Conservation (phyloP, 139 green algal genomes). For the Edaphochlamys debaryana region DNA sequence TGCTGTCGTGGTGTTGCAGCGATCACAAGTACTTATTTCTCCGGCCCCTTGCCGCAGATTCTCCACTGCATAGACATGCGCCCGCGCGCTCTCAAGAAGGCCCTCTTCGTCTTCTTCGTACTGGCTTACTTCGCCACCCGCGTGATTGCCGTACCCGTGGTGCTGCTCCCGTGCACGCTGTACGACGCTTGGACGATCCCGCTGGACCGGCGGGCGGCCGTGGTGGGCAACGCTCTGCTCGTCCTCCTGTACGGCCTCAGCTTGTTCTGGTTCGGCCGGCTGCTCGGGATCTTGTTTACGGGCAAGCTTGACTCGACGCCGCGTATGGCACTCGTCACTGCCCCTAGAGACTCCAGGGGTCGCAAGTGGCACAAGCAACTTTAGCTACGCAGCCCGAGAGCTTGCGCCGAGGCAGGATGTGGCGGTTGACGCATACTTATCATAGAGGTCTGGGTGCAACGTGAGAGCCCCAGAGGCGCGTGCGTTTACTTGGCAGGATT, state of each 20-base stretch:
- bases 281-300: conserved; percentile 24
- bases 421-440: too few species aligned
- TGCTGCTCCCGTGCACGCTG: conserved; percentile 33
- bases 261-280: conserved; percentile 36
- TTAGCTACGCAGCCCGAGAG: too few species aligned
- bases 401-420: too few species aligned
- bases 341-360: too few species aligned
- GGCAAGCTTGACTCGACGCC: conserved; percentile 30
- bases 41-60: too few species aligned
- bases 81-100: background rate
- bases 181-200: background rate
- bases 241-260: conserved; percentile 30
- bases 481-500: too few species aligned
- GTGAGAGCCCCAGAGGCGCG: too few species aligned
- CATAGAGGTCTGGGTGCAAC: too few species aligned
- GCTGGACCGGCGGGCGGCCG: background rate
- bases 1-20: too few species aligned
- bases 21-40: too few species aligned
- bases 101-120: conserved; percentile 3
- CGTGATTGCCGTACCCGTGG: background rate
- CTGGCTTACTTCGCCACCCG: background rate
- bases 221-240: background rate
- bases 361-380: too few species aligned
- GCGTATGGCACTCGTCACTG: too few species aligned
- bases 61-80: conserved; percentile 3